Evolutionary conservation across 306 rosid species (phyloP).

Genomic region (Lathyrus aphaca): DNA sequence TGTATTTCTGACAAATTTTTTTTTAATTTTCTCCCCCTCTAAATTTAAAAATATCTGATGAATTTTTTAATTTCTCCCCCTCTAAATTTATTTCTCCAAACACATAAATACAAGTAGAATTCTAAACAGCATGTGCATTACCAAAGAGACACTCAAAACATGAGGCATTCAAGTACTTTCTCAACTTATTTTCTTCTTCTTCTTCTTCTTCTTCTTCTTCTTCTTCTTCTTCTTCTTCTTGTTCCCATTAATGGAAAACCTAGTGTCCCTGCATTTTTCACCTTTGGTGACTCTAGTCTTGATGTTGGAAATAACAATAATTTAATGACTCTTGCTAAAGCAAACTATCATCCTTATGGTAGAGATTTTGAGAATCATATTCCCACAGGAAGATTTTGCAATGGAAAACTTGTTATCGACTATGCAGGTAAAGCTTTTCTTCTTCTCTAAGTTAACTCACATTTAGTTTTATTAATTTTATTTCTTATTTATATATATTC

Average conservation of each 20-base stretch:
- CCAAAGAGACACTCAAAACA: not conserved
- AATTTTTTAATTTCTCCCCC: no score
- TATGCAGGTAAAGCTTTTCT: constrained; percentile 47
- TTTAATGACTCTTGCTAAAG: constrained; percentile 49
- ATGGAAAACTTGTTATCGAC: constrained; percentile 73
- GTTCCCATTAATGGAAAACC: constrained; percentile 51
- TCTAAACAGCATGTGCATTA: not conserved
- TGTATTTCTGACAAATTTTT: not conserved
- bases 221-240: constrained; percentile 39
- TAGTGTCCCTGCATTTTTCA: constrained; percentile 67
- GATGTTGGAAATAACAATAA: constrained; percentile 78
- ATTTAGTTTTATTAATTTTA: no score
- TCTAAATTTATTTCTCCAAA: no score
- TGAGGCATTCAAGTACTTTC: not conserved
- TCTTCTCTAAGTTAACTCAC: not conserved
- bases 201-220: constrained; percentile 40
- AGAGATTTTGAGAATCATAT: constrained; percentile 58
- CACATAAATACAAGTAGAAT: no score
- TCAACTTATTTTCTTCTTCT: constrained; percentile 32
- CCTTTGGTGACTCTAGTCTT: constrained; percentile 72
- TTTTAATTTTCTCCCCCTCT: no score
- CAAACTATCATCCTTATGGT: constrained; percentile 78
- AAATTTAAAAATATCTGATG: no score
- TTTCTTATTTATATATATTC: no score
- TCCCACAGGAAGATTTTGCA: constrained; percentile 77